Percentiles rank a stretch among this genome's conserved stretches.
These are phyloP conservation scores for Neurospora sp. DNA, from an alignment of 2,329 filamentous ascomycete genomes.

Conservation along the genomic window DNA sequence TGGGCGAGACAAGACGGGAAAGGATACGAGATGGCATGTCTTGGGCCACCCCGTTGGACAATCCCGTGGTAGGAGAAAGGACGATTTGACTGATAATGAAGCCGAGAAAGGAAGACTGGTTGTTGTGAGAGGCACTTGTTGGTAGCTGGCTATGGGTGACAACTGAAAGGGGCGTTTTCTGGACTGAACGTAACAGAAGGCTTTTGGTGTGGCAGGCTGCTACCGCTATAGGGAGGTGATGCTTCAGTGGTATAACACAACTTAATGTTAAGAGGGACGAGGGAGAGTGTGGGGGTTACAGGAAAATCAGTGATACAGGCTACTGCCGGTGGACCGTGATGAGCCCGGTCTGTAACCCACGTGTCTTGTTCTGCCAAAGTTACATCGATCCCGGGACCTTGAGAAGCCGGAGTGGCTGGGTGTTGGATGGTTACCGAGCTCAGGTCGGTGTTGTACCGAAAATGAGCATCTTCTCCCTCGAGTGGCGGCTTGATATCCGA, in stretches of 20 bases:
- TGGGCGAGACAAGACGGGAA: background rate
- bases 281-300: background rate
- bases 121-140: background rate
- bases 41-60: background rate
- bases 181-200: background rate
- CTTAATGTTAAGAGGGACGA: background rate
- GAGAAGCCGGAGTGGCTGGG: background rate
- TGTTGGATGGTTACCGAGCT: background rate
- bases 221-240: background rate
- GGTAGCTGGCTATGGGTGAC: background rate
- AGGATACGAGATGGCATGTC: background rate
- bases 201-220: background rate
- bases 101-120: background rate
- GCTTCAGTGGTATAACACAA: background rate
- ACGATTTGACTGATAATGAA: background rate
- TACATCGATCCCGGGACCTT: background rate
- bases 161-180: background rate
- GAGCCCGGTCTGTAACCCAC: background rate
- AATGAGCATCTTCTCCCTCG: background rate
- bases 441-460: background rate
- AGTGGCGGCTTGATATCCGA: background rate
- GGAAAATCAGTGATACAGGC: background rate
- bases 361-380: background rate
- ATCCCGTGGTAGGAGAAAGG: background rate
- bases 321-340: background rate